These are phyloP conservation scores for Tuber borchii DNA, from an alignment of 495 filamentous ascomycete species.

Conservation along the genomic window DNA sequence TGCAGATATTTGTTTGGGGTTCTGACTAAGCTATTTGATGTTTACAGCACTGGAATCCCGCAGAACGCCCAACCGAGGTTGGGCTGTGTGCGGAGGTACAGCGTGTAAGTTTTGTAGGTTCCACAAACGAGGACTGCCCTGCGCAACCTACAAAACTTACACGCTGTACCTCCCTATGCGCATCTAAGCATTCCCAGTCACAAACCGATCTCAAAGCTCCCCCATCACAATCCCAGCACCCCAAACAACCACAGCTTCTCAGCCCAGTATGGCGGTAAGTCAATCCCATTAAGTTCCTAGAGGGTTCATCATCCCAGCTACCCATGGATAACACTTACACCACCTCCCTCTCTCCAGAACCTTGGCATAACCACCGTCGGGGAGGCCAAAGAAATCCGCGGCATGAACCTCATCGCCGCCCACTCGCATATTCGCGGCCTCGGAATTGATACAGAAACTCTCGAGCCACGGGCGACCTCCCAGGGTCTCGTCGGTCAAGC, in stretches of 20 bases:
- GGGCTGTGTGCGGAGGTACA: not conserved
- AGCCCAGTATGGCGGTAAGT: not conserved
- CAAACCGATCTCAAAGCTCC: not conserved
- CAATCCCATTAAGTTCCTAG: not conserved
- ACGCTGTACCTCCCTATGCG: no score
- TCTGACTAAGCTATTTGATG: not conserved
- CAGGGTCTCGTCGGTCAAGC: constrained; percentile 97
- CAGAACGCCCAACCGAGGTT: not conserved
- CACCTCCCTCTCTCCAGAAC: constrained; percentile 10
- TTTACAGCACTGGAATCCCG: not conserved
- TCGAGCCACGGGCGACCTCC: constrained; percentile 77
- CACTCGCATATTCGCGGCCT: constrained; percentile 97
- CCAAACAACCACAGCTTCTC: not conserved
- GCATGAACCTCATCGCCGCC: constrained; percentile 92
- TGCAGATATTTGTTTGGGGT: not conserved
- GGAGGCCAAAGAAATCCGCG: constrained; percentile 88
- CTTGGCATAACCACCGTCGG: constrained; percentile 74
- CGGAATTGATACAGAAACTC: constrained; percentile 83
- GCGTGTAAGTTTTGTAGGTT: no score
- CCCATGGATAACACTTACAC: not conserved
- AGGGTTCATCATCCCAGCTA: not conserved
- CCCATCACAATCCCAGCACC: not conserved
- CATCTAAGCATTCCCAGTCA: not conserved
- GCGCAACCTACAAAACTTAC: no score
- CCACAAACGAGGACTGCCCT: no score